Percentiles rank a stretch among this genome's conserved stretches.
These are phyloP conservation scores for Mytilinidion resinicola DNA, from an alignment of 495 filamentous ascomycete genomes.

Conservation along the genomic window DNA sequence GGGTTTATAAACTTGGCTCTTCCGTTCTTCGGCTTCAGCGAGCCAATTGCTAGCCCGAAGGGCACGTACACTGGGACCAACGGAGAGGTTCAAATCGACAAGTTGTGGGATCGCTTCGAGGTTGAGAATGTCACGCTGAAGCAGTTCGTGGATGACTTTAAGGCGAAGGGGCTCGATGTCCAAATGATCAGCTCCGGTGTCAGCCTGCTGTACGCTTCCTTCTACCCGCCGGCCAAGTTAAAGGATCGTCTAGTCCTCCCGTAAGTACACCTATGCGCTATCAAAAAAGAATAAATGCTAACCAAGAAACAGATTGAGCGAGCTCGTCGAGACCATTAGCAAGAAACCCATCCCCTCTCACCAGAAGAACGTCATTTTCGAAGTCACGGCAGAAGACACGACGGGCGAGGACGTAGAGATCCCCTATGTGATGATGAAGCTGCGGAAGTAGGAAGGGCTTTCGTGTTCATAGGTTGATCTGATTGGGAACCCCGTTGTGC, in stretches of 20 bases:
- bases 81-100: constrained; percentile 81
- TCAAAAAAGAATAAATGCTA: constrained; percentile 12
- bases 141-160: constrained; percentile 77
- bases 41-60: constrained; percentile 89
- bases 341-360: constrained; percentile 88
- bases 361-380: constrained; percentile 92
- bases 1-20: constrained; percentile 96
- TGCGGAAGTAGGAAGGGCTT: constrained; percentile 34
- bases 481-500: background rate
- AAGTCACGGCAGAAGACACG: constrained; percentile 86
- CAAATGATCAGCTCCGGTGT: constrained; percentile 95
- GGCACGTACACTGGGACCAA: constrained; percentile 71
- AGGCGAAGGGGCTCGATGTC: constrained; percentile 69
- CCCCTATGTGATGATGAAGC: constrained; percentile 90
- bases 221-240: constrained; percentile 81
- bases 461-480: background rate
- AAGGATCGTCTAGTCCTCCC: constrained; percentile 69
- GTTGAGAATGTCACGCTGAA: constrained; percentile 75
- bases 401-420: constrained; percentile 94
- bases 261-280: constrained; percentile 44
- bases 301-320: constrained; percentile 56
- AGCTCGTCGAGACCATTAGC: constrained; percentile 80
- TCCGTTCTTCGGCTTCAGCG: constrained; percentile 96
- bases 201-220: constrained; percentile 90
- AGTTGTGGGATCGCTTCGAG: constrained; percentile 98